Evolutionary conservation across 345 rosid genomes (phyloP).

Genomic region (Angophora floribunda): DNA sequence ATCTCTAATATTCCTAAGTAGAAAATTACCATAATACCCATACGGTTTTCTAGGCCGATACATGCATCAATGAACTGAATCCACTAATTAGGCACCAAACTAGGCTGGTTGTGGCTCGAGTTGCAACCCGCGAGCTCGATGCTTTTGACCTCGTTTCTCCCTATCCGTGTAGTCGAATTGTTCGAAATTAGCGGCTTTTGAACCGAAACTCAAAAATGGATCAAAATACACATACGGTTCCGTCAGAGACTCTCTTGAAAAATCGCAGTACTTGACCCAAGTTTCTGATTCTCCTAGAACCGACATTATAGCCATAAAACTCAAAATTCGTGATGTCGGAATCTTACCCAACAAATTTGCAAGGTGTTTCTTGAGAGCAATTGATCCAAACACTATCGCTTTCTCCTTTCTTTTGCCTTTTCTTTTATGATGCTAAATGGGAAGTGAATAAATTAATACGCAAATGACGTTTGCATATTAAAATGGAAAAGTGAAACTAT

Average conservation of each 20-base stretch:
- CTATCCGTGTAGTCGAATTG: not conserved
- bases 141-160: not conserved
- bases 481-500: not conserved
- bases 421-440: not conserved
- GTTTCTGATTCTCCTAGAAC: not conserved
- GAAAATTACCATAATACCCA: not conserved
- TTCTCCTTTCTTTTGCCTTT: not conserved
- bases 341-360: not conserved
- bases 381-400: not conserved
- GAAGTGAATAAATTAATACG: not conserved
- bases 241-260: not conserved
- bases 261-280: not conserved
- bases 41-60: not conserved
- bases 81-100: not conserved
- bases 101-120: fast-evolving
- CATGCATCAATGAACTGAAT: not conserved
- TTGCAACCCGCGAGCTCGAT: not conserved
- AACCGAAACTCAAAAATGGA: not conserved
- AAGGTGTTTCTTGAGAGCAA: not conserved
- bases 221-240: not conserved
- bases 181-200: not conserved
- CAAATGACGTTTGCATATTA: not conserved
- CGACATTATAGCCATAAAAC: not conserved
- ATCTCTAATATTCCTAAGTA: not conserved
- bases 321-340: not conserved